phyloP scores from a whole-genome alignment of 108 stramenopile genomes.

The Mayamaea pseudoterrestris region DNA sequence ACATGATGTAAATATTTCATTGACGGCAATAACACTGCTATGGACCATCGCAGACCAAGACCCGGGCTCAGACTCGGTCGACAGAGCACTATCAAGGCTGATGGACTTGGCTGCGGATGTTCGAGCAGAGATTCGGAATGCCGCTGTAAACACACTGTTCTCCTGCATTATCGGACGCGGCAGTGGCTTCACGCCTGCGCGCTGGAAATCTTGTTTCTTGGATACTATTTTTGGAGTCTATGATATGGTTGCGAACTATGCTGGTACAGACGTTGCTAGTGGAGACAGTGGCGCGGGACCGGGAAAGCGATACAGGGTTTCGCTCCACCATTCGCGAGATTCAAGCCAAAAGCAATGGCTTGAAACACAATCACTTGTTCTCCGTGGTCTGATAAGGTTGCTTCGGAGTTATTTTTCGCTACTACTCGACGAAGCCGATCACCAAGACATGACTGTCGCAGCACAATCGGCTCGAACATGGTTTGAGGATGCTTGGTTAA shows the following conservation, averaged over 20 bases:
- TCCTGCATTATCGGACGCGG: constrained; percentile 85
- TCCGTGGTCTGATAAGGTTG: constrained; percentile 69
- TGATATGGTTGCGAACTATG: constrained; percentile 14
- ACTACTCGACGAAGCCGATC: constrained; percentile 35
- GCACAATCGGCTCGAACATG: constrained; percentile 19
- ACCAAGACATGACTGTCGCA: constrained; percentile 1
- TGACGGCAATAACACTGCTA: constrained; percentile 82
- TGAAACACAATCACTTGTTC: constrained; percentile 64
- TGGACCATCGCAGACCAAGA: constrained; percentile 84
- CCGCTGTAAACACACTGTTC: constrained; percentile 86
- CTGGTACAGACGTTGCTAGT: constrained; percentile 1
- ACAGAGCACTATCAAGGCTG: constrained; percentile 61
- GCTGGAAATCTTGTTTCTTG: constrained; percentile 71
- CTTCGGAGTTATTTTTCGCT: constrained; percentile 51
- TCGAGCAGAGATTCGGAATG: constrained; percentile 76
- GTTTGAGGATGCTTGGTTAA: constrained; percentile 64
- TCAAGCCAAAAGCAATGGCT: constrained; percentile 76
- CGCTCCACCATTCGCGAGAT: constrained; percentile 75
- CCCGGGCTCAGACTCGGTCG: constrained; percentile 41
- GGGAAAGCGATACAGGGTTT: constrained; percentile 69
- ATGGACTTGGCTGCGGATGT: constrained; percentile 46
- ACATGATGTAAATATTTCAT: constrained; percentile 84
- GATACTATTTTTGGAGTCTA: constrained; percentile 57
- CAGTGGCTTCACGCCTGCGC: constrained; percentile 38
- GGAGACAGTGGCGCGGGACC: too few species aligned